phyloP scores from a whole-genome alignment of 495 filamentous ascomycete genomes.

The Hypoxylon perforatum region DNA sequence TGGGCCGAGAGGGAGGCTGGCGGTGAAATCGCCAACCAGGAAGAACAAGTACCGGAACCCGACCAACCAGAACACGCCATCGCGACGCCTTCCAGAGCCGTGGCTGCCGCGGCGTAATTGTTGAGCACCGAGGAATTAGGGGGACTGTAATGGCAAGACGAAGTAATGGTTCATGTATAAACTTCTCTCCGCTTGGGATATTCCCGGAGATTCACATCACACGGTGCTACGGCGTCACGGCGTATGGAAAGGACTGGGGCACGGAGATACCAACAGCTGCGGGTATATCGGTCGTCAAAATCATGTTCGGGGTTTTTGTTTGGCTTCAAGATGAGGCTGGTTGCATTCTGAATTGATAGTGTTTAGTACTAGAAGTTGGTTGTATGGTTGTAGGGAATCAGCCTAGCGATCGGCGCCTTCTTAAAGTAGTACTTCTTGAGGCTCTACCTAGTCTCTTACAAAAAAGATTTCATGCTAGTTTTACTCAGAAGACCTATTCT shows the following conservation, averaged over 20 bases:
- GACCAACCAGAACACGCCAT: conserved; percentile 48
- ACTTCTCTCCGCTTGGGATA: conserved; percentile 45
- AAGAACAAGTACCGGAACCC: conserved; percentile 47
- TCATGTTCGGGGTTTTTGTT: conserved; percentile 28
- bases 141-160: conserved; percentile 30
- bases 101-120: conserved; percentile 47
- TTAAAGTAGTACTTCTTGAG: conserved; percentile 21
- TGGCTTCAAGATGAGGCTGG: conserved; percentile 7
- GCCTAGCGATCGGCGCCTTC: conserved; percentile 8
- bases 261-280: conserved; percentile 48
- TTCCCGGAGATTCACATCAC: conserved; percentile 34
- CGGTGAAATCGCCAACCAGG: conserved; percentile 60
- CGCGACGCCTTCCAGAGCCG: conserved; percentile 46
- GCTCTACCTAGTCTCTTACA: not conserved
- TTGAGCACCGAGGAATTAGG: conserved; percentile 11
- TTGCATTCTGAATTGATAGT: conserved; percentile 26
- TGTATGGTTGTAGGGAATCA: conserved; percentile 11
- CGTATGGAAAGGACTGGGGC: conserved; percentile 32
- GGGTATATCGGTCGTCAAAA: conserved; percentile 46
- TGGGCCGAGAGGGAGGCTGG: conserved; percentile 91
- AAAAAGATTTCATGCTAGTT: conserved; percentile 14
- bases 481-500: too few species aligned
- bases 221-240: conserved; percentile 45
- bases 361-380: conserved; percentile 17
- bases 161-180: conserved; percentile 48